phyloP scores from a whole-genome alignment of 2,329 filamentous ascomycete species.

The Drechmeria coniospora region DNA sequence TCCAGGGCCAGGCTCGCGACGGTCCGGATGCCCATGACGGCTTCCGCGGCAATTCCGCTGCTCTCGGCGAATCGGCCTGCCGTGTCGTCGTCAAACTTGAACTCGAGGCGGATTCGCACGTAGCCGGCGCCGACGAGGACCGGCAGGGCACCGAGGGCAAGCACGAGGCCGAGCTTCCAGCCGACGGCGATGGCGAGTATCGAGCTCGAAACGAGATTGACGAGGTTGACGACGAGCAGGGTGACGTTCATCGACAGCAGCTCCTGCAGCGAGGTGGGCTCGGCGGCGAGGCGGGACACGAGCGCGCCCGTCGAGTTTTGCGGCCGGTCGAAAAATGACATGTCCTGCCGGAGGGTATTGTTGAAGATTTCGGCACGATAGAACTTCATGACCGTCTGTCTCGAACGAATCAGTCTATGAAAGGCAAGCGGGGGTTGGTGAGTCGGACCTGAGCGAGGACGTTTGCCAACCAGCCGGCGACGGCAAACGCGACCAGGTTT shows the following conservation, averaged over 20 bases:
- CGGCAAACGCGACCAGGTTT: conserved; percentile 27
- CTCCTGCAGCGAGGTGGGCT: conserved; percentile 32
- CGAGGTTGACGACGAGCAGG: conserved; percentile 28
- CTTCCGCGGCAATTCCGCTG: conserved; percentile 32
- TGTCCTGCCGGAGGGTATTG: conserved; percentile 38
- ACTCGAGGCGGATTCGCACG: conserved; percentile 31
- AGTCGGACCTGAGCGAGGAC: conserved; percentile 16
- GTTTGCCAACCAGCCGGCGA: conserved; percentile 21
- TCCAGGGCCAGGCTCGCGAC: conserved; percentile 33
- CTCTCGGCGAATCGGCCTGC: conserved; percentile 28
- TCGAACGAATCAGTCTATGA: not conserved
- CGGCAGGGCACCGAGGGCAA: conserved; percentile 29
- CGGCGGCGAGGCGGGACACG: conserved; percentile 19
- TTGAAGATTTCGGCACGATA: conserved; percentile 28
- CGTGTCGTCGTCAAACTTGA: conserved; percentile 27
- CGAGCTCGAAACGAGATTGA: conserved; percentile 29
- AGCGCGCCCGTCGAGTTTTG: conserved; percentile 23
- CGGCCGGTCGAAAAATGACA: conserved; percentile 27
- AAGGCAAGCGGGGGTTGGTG: not conserved
- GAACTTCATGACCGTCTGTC: conserved; percentile 14
- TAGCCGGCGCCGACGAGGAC: conserved; percentile 29
- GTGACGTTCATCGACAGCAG: conserved; percentile 32
- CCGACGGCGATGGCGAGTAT: conserved; percentile 29
- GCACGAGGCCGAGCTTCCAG: conserved; percentile 35
- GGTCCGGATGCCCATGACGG: conserved; percentile 31